These are phyloP conservation scores for Metschnikowia henanensis DNA, from an alignment of 805 yeast genomes.

Conservation along the genomic window DNA sequence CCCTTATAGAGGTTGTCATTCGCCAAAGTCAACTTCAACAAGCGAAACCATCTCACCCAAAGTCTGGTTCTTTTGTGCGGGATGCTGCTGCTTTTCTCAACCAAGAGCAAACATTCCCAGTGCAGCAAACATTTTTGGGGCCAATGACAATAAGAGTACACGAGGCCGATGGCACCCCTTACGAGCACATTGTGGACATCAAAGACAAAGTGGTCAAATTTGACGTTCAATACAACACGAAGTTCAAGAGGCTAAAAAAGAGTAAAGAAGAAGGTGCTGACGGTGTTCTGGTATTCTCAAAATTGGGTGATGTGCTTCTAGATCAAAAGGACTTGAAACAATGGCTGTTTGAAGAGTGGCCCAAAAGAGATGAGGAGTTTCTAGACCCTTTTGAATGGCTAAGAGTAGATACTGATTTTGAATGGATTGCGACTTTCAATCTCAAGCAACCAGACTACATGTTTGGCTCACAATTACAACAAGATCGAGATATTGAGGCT, in stretches of 20 bases:
- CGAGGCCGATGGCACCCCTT: slow-evolving; percentile 98
- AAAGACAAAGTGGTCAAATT: slow-evolving; percentile 82
- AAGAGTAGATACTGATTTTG: slow-evolving; percentile 95
- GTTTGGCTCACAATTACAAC: slow-evolving; percentile 91
- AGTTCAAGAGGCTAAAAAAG: slow-evolving; percentile 79
- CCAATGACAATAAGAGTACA: slow-evolving; percentile 97
- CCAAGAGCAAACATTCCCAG: slow-evolving; percentile 38
- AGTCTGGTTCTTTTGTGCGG: slow-evolving; percentile 42
- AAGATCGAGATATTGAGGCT: slow-evolving; percentile 95
- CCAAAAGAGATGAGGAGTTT: slow-evolving; percentile 66
- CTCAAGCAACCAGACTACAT: slow-evolving; percentile 92
- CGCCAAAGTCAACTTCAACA: slow-evolving; percentile 83
- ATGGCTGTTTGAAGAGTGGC: slow-evolving; percentile 77
- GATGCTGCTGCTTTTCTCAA: slow-evolving; percentile 46
- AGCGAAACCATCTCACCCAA: slow-evolving; percentile 37
- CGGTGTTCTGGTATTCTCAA: slow-evolving; percentile 42
- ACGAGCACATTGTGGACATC: slow-evolving; percentile 93
- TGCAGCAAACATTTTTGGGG: slow-evolving; percentile 71
- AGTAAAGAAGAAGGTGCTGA: slow-evolving; percentile 44
- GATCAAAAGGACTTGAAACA: slow-evolving; percentile 56
- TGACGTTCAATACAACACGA: slow-evolving; percentile 94
- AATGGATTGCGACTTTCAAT: slow-evolving; percentile 85
- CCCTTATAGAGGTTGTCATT: slow-evolving; percentile 92
- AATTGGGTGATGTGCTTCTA: slow-evolving; percentile 75
- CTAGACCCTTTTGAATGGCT: slow-evolving; percentile 97